A percentile compares a stretch with the other conserved stretches of the same genome.
Conservation (phyloP, 2,329 filamentous ascomycete species). For the Neofusicoccum sp. region DNA sequence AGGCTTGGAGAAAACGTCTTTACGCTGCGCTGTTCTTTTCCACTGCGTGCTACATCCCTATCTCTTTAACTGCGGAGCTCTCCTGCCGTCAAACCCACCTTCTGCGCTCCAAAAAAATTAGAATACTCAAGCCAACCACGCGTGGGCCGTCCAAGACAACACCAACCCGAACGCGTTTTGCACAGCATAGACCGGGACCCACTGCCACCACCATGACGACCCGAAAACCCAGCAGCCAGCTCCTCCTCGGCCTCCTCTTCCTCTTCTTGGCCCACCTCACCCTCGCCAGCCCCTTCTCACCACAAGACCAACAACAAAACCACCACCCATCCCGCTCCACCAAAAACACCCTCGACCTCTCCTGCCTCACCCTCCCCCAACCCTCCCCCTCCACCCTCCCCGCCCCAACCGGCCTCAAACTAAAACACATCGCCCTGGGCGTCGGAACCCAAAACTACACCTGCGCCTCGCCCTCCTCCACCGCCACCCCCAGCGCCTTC, state of each 20-base stretch:
- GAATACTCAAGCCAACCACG: too few species aligned
- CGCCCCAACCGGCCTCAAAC: constrained; percentile 27
- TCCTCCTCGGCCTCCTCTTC: constrained; percentile 4
- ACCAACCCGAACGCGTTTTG: background rate
- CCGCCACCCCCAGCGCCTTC: constrained; percentile 22
- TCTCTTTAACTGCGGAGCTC: background rate
- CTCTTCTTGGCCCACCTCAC: constrained; percentile 9
- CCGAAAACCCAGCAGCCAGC: background rate
- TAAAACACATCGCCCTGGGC: constrained; percentile 48
- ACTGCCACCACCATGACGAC: background rate
- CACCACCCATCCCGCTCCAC: background rate
- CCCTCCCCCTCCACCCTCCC: constrained; percentile 38
- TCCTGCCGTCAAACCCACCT: background rate
- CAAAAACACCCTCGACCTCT: background rate
- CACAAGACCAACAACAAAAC: background rate
- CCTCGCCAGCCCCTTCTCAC: background rate
- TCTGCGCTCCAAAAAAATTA: background rate
- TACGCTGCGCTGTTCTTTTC: background rate
- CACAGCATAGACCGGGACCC: background rate
- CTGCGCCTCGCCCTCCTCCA: constrained; percentile 23
- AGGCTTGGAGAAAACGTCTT: background rate
- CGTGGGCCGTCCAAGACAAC: background rate
- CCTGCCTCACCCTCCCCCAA: constrained; percentile 19
- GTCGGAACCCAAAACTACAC: constrained; percentile 48
- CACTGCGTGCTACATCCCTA: background rate